A percentile compares a stretch with the other conserved stretches of the same genome.
Evolutionary conservation across 2,329 filamentous ascomycete species (phyloP).

Genomic region (Fusarium marasasianum): DNA sequence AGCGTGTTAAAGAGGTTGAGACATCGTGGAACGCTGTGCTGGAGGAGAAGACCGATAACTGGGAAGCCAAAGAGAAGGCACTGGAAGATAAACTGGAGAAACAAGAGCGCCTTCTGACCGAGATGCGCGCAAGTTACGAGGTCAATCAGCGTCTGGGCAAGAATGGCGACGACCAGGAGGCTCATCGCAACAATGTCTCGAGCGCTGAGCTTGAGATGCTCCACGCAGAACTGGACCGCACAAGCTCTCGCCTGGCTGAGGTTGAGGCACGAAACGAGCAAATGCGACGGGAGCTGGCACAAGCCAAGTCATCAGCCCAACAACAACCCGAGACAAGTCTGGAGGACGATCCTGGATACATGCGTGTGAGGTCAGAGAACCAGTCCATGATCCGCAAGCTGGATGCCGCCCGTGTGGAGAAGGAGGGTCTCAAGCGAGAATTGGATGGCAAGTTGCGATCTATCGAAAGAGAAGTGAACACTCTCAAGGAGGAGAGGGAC

Average conservation of each 20-base stretch:
- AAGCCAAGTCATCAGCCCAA: conserved; percentile 76
- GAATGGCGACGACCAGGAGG: conserved; percentile 69
- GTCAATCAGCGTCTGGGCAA: conserved; percentile 89
- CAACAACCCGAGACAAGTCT: conserved; percentile 69
- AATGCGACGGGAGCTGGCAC: conserved; percentile 87
- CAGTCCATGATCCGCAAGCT: conserved; percentile 89
- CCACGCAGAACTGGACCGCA: conserved; percentile 88
- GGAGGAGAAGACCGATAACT: conserved; percentile 94
- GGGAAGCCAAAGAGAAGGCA: conserved; percentile 90
- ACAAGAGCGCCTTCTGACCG: conserved; percentile 89
- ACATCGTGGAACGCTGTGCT: conserved; percentile 89
- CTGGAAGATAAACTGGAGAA: conserved; percentile 94
- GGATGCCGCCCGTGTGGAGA: conserved; percentile 84
- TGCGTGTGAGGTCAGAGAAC: conserved; percentile 92
- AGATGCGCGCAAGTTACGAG: conserved; percentile 97
- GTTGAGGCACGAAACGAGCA: conserved; percentile 96
- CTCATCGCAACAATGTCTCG: conserved; percentile 72
- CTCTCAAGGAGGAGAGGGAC: conserved; percentile 83
- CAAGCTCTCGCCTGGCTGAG: conserved; percentile 85
- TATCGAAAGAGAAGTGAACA: conserved; percentile 80
- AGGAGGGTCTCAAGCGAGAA: conserved; percentile 80
- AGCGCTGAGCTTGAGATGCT: conserved; percentile 95
- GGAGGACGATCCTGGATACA: conserved; percentile 89
- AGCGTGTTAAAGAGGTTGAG: conserved; percentile 88
- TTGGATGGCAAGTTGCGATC: conserved; percentile 79